These are phyloP conservation scores for Penicillium sp. DNA, from an alignment of 2,329 filamentous ascomycete genomes.

Conservation along the genomic window DNA sequence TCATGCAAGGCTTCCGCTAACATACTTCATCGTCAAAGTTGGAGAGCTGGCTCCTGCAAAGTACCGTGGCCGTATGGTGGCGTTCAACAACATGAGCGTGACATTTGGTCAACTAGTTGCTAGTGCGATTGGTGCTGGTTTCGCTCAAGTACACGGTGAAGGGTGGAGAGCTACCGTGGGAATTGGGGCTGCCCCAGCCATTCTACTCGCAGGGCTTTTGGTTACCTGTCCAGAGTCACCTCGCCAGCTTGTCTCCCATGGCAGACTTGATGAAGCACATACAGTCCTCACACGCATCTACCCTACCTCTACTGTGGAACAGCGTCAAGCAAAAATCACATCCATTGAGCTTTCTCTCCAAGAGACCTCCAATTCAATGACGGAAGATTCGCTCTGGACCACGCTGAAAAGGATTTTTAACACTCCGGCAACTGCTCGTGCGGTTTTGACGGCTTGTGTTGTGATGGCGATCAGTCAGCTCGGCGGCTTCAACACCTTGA, in stretches of 20 bases:
- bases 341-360: conserved; percentile 45
- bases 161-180: conserved; percentile 54
- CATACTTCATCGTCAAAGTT: background rate
- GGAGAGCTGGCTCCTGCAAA: conserved; percentile 19
- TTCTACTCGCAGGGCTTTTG: conserved; percentile 47
- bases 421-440: conserved; percentile 10
- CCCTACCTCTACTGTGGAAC: conserved; percentile 35
- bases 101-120: conserved; percentile 42
- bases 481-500: conserved; percentile 47
- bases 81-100: conserved; percentile 32
- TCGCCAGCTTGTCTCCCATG: conserved; percentile 48
- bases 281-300: conserved; percentile 31
- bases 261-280: conserved; percentile 42
- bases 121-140: conserved; percentile 42
- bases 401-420: conserved; percentile 11
- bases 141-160: conserved; percentile 38
- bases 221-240: conserved; percentile 52
- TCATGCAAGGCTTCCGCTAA: background rate
- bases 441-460: conserved; percentile 8
- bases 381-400: conserved; percentile 10
- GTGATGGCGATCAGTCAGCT: conserved; percentile 40
- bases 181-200: conserved; percentile 47
- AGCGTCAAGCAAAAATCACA: conserved; percentile 47
- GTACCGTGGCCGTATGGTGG: conserved; percentile 21
- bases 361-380: conserved; percentile 26